Base-by-base conservation (phyloP, 176 grass and related monocot species). In the Ampelocalamus luodianensis region DNA sequence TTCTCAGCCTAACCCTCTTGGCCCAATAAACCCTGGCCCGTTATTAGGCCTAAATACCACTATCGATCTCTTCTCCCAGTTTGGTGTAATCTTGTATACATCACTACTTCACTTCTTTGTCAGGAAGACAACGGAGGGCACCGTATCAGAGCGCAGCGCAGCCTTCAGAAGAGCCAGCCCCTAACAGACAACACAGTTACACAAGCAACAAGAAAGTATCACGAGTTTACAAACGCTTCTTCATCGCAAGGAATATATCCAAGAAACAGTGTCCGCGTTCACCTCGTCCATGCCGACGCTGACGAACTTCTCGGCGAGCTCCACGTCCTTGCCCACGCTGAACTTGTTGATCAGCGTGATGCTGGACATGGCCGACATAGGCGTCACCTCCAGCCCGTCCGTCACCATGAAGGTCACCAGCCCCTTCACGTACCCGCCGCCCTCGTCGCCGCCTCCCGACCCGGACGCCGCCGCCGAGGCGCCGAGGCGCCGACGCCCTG, bases 291-390 rank as follows among this genome's bases (percentile, higher is more conserved):
- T 81, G 56, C 86, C 86, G 14, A 89, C 5, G 18, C 2, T 23
- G n/a, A 89, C 86, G 36, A 68, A 78, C 86, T 91, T 91, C 92
- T 91, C 92, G 1, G 72, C 56, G 7, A 94, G 83, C 66, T 87
- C 86, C 7, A 71, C 32, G 10, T 80, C 79, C 37, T 76, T 77
- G 26, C 72, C 78, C 0, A 83, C 0, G 20, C 70, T 39, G 23
- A 80, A 91, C 78, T 64, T 91, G 17, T 68, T 91, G 3, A 96
- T 83, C 0, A 93, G 72, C 0, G 84, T 81, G 77, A 91, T 86
- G 18, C 68, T 79, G 4, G 91, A 90, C 15, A 91, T 96, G 12
- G 84, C 85, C 2, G 91, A 93, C 89, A 96, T 89, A 69, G 94
- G 94, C 3, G 49, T 83, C 17, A 91, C 87, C 26, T 85, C 76